Conservation (phyloP, 331 rosid species). For the Acacia concinna region DNA sequence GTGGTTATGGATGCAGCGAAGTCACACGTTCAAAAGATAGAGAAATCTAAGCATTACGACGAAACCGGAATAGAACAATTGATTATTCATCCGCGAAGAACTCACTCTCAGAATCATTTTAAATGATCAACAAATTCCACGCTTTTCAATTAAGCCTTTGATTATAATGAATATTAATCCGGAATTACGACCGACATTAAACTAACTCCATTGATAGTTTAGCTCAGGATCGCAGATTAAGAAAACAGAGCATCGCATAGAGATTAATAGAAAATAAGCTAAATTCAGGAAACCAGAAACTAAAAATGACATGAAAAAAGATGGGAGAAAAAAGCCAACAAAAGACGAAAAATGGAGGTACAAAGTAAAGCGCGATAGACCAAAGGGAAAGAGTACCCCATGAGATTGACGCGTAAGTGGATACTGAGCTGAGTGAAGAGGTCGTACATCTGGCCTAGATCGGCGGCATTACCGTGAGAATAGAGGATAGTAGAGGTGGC, state of each 20-base stretch:
- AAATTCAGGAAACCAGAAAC: constrained; percentile 25
- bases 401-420: constrained; percentile 77
- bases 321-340: background rate
- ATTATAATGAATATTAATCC: background rate
- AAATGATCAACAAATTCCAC: background rate
- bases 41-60: background rate
- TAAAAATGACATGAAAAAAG: background rate
- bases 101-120: background rate
- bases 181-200: background rate
- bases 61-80: background rate
- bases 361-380: background rate
- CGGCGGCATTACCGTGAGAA: constrained; percentile 91
- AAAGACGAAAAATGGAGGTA: background rate
- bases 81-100: background rate
- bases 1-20: background rate
- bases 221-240: background rate
- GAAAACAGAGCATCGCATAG: constrained; percentile 2
- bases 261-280: background rate
- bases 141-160: background rate
- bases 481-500: constrained; percentile 77
- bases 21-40: background rate
- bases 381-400: constrained; percentile 55
- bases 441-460: constrained; percentile 91
- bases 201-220: background rate
- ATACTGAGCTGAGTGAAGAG: constrained; percentile 69